A percentile compares a stretch with the other conserved stretches of the same genome.
Evolutionary conservation across 805 yeast genomes (phyloP).

Genomic region (Jamesozyma rosinii): DNA sequence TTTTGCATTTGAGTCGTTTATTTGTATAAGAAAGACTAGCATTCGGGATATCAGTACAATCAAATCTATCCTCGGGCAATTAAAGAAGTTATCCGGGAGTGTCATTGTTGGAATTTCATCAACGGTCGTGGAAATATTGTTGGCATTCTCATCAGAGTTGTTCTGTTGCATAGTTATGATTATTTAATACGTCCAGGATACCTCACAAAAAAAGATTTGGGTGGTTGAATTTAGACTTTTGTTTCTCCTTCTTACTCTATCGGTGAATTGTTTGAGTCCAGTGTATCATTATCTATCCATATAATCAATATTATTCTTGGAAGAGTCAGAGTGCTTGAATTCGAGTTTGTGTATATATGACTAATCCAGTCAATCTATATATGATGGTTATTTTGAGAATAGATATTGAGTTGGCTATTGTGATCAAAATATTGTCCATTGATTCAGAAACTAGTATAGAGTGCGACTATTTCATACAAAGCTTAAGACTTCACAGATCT

Average conservation of each 20-base stretch:
- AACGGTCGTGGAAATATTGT: background rate
- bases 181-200: background rate
- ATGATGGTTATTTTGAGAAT: background rate
- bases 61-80: conserved; percentile 62
- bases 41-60: conserved; percentile 67
- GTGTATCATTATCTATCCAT: conserved; percentile 1
- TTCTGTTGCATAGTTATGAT: conserved; percentile 1
- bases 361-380: background rate
- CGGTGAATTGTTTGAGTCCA: background rate
- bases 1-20: conserved; percentile 49
- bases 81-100: conserved; percentile 40
- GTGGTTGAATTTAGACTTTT: background rate
- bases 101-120: conserved; percentile 14
- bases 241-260: conserved; percentile 1
- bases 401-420: background rate
- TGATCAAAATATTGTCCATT: no score
- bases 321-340: background rate
- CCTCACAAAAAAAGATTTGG: background rate
- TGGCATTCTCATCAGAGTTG: background rate
- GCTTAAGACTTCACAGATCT: background rate
- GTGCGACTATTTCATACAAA: background rate
- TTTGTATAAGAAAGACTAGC: conserved; percentile 62
- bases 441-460: background rate
- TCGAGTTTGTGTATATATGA: no score
- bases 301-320: background rate